Base-by-base conservation (phyloP, 2,329 filamentous ascomycete species). In the Mycosphaerelloides madeirae region DNA sequence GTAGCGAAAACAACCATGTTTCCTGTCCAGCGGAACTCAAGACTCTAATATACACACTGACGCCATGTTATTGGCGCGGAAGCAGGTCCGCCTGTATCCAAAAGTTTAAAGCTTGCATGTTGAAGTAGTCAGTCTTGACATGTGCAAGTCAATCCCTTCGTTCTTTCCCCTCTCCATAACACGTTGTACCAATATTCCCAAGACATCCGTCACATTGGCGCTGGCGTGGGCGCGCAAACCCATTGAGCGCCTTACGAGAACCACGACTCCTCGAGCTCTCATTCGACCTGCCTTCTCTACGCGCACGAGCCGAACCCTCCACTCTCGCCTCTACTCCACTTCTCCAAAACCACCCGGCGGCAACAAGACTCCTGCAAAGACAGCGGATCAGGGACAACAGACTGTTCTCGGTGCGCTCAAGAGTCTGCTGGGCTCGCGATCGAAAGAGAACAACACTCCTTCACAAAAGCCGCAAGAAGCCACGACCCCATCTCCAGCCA, bases 211-310 rank as follows among this genome's bases (percentile, higher is more conserved):
- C 52, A 38, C 43, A 44, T 52, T 54, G 52, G 52, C 52, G 50
- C 45, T 47, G 31, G 22, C 39, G 19, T 22, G 18, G 31, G 22
- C 39, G 19, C 22, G 18, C 20, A 38, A 15, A 6, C 13, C 45
- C 20, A 16, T 45, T 29, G 33, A 42, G 47, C 52, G 49, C 42
- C 16, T 54, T n/a, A 54, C 53, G 53, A 50, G 14, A 31, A 25
- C 33, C 12, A 54, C 51, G 44, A 53, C 38, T 43, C 44, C 39
- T 49, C 51, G 47, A 46, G 22, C 22, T 9, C 15, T 36, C 22
- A n/a, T 20, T 18, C 29, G 22, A 34, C 29, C 31, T 36, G 34
- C 13, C 35, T 31, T 36, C 19, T 11, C 28, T 29, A 39, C 29
- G 28, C 28, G 19, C 15, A 36, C 31, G 22, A 25, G 31, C 15